Evolutionary conservation across 345 rosid genomes (phyloP).

Genomic region (Eucalyptus sp.): DNA sequence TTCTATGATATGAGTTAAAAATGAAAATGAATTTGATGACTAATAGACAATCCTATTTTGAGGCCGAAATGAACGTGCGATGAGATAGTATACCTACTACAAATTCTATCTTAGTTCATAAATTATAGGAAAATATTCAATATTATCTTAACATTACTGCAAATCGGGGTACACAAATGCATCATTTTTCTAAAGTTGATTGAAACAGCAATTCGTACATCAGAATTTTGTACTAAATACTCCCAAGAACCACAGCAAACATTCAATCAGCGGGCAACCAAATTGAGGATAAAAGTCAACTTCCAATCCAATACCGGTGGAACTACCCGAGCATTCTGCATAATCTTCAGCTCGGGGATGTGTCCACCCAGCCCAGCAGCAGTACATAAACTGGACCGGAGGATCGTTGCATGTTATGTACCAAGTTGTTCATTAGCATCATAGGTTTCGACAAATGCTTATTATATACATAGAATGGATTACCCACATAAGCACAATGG

Average conservation of each 20-base stretch:
- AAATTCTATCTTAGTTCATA: no score
- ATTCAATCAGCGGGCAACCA: background rate
- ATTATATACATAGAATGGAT: background rate
- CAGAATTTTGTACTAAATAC: background rate
- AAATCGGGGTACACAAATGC: background rate
- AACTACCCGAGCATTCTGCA: background rate
- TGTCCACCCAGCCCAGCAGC: background rate
- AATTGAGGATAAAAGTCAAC: background rate
- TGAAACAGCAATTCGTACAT: background rate
- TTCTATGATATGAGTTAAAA: no score
- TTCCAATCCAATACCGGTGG: background rate
- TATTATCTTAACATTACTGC: background rate
- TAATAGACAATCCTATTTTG: no score
- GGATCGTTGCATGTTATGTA: background rate
- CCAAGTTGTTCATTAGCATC: background rate
- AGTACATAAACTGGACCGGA: background rate
- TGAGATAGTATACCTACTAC: no score
- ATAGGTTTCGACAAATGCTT: background rate
- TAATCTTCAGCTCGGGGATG: background rate
- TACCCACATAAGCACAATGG: background rate
- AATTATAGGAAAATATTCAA: no score
- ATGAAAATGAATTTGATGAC: no score
- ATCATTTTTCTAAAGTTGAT: fast-evolving
- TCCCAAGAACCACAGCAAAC: background rate
- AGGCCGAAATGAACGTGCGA: no score